Evolutionary conservation across 2,329 filamentous ascomycete species (phyloP).

Genomic region (Sphaerulina vaccinii): DNA sequence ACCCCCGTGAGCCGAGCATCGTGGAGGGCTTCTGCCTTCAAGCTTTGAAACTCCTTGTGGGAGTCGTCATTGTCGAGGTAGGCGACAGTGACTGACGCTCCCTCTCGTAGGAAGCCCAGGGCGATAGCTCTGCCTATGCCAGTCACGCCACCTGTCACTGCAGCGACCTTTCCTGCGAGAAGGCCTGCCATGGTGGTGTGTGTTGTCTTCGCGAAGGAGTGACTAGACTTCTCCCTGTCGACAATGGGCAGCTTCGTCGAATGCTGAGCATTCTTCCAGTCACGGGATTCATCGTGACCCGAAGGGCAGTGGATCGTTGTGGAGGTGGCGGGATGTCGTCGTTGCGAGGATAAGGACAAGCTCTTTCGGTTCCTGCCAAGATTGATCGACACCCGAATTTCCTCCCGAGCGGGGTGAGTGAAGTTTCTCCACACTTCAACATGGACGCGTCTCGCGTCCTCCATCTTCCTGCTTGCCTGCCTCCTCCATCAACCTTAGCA

Average conservation of each 20-base stretch:
- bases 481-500: neutral
- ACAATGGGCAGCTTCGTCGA: no score
- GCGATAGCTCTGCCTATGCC: conserved; percentile 85
- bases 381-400: no score
- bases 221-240: no score
- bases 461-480: neutral
- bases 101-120: conserved; percentile 73
- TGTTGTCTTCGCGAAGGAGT: neutral
- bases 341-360: no score
- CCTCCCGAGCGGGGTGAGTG: no score
- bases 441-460: neutral
- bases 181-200: conserved; percentile 39
- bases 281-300: no score
- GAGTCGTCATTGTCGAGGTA: conserved; percentile 62
- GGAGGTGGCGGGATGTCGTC: no score
- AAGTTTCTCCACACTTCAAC: no score
- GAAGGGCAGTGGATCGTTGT: no score
- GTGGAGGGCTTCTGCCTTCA: conserved; percentile 43
- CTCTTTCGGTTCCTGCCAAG: no score
- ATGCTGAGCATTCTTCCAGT: no score
- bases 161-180: conserved; percentile 71
- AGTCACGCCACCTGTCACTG: conserved; percentile 82
- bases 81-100: conserved; percentile 76
- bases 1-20: conserved; percentile 59
- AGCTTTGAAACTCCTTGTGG: conserved; percentile 46